Base-by-base conservation (phyloP, 305 asterid species). In the Rubia tinctorum region DNA sequence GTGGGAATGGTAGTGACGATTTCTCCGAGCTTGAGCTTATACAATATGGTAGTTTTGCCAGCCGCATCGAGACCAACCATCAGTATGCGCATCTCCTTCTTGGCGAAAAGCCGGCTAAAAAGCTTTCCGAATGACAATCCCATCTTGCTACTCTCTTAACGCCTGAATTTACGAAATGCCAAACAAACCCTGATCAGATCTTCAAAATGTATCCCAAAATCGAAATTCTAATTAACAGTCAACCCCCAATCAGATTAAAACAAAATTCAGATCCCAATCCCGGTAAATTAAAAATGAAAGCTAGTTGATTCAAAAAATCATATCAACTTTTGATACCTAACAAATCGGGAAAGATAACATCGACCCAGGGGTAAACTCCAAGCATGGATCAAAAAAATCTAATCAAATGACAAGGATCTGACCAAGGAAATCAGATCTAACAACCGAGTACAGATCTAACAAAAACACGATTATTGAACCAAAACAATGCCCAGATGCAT, bases 51-150 rank as follows among this genome's bases (percentile, higher is more conserved):
- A 76, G 96, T 92, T 92, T 92, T 90, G 86, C 98, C 98, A 87
- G 98, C 96, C 22, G 96, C 96, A 78, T 90, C 98, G 68, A 92
- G 98, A 82, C 98, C 98, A 76, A 90, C 96, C 96, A 90, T 92
- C 83, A 92, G 86, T 86, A 92, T 90, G 14, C 98, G 92, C 96
- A 90, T 90, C 84, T 92, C 98, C 83, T 83, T 89, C 96, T 92
- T 92, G 81, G 96, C 94, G 22, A 92, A 92, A 68, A 92, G 96
- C 85, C 94, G 89, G 80, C 90, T 88, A 75, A 90, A 92, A 71
- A 93, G 90, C 91, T 91, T 93, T 0, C 74, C 67, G 61, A 79
- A 71, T 2, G 77, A 56, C 13, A 79, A 45, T 59, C 82, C 82
- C 82, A 79, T 79, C 45, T 11, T 42, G 45, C 7, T 5, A 42